Conservation (phyloP, 495 filamentous ascomycete species). For the Penicillium subrubescens region DNA sequence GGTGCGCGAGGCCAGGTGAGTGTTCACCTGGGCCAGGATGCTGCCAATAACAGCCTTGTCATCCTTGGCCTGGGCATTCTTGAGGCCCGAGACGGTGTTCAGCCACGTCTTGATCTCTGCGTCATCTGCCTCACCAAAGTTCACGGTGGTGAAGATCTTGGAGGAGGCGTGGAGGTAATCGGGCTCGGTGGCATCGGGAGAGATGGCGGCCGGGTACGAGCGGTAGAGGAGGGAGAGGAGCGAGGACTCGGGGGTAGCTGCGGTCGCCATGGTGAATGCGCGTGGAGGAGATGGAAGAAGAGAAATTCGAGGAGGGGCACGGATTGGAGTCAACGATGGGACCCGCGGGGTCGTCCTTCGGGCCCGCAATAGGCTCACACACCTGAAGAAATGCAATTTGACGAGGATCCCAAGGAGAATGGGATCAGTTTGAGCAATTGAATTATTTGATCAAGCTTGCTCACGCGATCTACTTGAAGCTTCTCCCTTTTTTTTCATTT, state of each 20-base stretch:
- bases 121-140: constrained; percentile 75
- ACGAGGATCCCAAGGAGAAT: constrained; percentile 26
- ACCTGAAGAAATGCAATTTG: constrained; percentile 35
- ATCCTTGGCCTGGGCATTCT: constrained; percentile 56
- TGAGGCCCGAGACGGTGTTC: constrained; percentile 69
- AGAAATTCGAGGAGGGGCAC: constrained; percentile 43
- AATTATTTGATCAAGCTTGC: constrained; percentile 8
- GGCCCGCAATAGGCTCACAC: constrained; percentile 37
- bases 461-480: constrained; percentile 2
- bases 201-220: constrained; percentile 53
- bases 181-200: constrained; percentile 52
- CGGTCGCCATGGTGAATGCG: constrained; percentile 51
- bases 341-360: constrained; percentile 40
- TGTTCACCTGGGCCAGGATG: constrained; percentile 75
- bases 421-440: constrained; percentile 23
- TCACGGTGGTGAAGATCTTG: constrained; percentile 65
- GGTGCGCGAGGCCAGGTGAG: constrained; percentile 82
- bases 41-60: constrained; percentile 52
- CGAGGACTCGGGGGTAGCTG: constrained; percentile 51
- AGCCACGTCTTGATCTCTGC: constrained; percentile 89
- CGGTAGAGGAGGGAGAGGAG: constrained; percentile 56
- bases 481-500: background rate
- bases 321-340: constrained; percentile 32
- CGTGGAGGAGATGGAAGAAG: constrained; percentile 35
- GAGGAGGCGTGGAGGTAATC: constrained; percentile 52